Evolutionary conservation across 345 rosid species (phyloP), one percentile per base, ranked within the genome.

Genomic region (Camelina neglecta): DNA sequence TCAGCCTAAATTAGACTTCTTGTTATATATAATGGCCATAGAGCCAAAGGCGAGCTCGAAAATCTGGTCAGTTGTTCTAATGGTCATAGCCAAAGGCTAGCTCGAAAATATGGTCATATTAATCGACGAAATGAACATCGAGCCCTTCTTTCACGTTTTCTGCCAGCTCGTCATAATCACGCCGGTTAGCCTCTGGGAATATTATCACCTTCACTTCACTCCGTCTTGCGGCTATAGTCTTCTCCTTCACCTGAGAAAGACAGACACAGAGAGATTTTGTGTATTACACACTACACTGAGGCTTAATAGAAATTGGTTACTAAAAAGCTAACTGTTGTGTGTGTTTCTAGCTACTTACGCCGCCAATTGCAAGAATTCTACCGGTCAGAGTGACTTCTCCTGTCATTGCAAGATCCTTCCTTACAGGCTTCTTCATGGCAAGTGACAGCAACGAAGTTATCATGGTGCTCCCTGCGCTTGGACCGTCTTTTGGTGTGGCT

Each of bases 381-480:
- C 97, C 95, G 0, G 91, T 92, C 0, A 94, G 81, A 3, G 96
- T 94, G 41, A 94, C 86, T 84, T 94, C 98, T 31, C 98, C 98
- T 0, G 98, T 94, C 98, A 94, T 94, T 13, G 98, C 96, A 69
- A 94, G 88, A 81, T 94, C 98, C 75, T 81, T 89, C 81, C 65
- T 80, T 21, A 88, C 95, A 15, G 85, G 85, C 77, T 89, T 92
- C 67, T 86, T 83, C 95, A 85, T 62, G 67, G 97, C 96, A 23
- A 94, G 88, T 21, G 98, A 92, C 15, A 94, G 79, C 86, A 94
- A 75, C 2, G 98, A 92, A 1, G 98, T 94, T 74, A 89, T 88
- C 96, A 94, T 94, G 59, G 98, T 90, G 82, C 97, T 87, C 53
- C 98, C 98, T 11, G 96, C 98, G 59, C 98, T 94, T 3, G 98